A percentile compares a stretch with the other conserved stretches of the same genome.
Evolutionary conservation across 441 rosid genomes (phyloP).

Genomic region (Populus tomentosa): DNA sequence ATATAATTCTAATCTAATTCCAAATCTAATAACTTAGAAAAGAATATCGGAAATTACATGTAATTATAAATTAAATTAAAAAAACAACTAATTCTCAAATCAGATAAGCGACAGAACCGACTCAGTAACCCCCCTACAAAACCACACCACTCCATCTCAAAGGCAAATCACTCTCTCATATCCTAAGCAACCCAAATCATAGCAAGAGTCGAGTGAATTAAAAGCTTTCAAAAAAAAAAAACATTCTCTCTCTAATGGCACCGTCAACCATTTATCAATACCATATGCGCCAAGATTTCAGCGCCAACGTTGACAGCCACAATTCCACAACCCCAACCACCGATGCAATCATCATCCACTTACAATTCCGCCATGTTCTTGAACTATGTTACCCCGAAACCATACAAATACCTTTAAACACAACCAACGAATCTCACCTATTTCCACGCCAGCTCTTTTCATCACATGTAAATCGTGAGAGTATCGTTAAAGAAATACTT

Average conservation of each 20-base stretch:
- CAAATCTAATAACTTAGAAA: too few relatives aligned
- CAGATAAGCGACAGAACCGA: not conserved
- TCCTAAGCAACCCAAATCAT: not conserved
- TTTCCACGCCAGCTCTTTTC: not conserved
- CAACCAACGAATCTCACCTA: constrained; percentile 3
- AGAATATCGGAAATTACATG: too few relatives aligned
- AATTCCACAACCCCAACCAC: not conserved
- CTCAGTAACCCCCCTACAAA: not conserved
- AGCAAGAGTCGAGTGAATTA: not conserved
- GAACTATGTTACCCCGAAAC: constrained; percentile 6
- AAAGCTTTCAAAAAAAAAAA: not conserved
- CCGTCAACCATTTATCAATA: not conserved
- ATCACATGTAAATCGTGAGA: not conserved
- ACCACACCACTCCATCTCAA: not conserved
- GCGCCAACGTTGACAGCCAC: not conserved
- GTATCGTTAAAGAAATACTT: not conserved
- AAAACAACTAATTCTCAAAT: too few relatives aligned
- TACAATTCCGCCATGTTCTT: not conserved
- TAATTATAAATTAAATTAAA: too few relatives aligned
- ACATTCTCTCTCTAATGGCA: not conserved
- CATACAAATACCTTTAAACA: not conserved
- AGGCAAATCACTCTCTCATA: not conserved
- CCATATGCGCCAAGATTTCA: constrained; percentile 2
- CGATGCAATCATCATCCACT: not conserved
- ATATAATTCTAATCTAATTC: too few relatives aligned